Evolutionary conservation across 768 basidiomycete species (phyloP), one percentile per base, ranked within the genome.

Genomic region (Suillus alpinus): DNA sequence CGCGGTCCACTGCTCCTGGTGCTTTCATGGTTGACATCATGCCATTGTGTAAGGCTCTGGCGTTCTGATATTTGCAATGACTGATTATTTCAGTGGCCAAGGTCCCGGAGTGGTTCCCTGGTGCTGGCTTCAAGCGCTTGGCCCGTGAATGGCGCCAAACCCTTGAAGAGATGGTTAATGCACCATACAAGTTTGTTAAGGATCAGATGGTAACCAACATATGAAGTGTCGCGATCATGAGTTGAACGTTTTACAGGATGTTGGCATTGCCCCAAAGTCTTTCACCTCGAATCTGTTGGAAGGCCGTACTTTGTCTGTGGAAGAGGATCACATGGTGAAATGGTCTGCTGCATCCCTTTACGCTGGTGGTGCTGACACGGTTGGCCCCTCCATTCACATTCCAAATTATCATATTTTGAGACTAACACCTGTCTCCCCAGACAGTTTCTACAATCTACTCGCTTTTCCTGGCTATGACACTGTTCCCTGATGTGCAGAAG

Each of bases 361-460:
- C 69, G 78, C 60, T 81, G 86, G 83, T 46, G 86, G 84, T 55
- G 80, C 78, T 18, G 78, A 80, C 36, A 75, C 78, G 1, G 76
- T 76, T 55, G 18, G 76, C 67, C 47, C 56, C 46, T 36, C 20
- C 32, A 31, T 12, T 7, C 20, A 20, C 34, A 14, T 34, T 5
- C 12, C 10, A 32, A n/a, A 34, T 13, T 20, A 8, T n/a, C 3
- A 49, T 36, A 9, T 16, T 0, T 29, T 9, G 8, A 41, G 32
- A 23, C 49, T 70, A 18, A 65, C 50, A 14, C 14, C 14, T 37
- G n/a, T 50, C 18, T 47, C 58, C 60, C 1, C 71, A 88, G 86
- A 87, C 83, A 20, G 86, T 86, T 62, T 85, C 86, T 46, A 77
- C 82, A 1, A 77, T 85, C 62, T 81, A 85, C 66, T 79, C 85